Percentiles rank a stretch among this genome's conserved stretches.
Evolutionary conservation across 129 eudicot species (phyloP).

Genomic region (Erigeron canadensis): DNA sequence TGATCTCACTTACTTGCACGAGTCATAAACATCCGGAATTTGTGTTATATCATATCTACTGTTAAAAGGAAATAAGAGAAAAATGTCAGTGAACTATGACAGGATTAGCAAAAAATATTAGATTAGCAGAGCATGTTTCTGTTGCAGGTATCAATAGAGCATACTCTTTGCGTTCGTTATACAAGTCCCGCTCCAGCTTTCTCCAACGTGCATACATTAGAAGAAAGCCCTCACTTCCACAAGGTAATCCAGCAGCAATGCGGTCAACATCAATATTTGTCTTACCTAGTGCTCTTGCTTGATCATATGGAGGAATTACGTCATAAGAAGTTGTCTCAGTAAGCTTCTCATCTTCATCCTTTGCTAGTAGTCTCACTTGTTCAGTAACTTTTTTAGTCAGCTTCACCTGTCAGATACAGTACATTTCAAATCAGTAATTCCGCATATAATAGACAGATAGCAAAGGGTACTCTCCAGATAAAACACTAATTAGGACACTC

Average conservation of each 20-base stretch:
- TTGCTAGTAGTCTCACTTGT: slow-evolving; percentile 82
- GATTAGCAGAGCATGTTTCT: slow-evolving; percentile 13
- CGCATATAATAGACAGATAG: neutral
- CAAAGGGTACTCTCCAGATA: neutral
- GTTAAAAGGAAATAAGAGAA: slow-evolving; percentile 36
- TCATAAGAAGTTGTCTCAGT: slow-evolving; percentile 66
- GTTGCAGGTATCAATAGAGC: slow-evolving; percentile 18
- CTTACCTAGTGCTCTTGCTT: slow-evolving; percentile 99
- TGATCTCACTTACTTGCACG: slow-evolving; percentile 81
- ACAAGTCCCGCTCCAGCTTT: slow-evolving; percentile 86
- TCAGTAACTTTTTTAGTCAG: slow-evolving; percentile 94
- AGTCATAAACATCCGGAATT: slow-evolving; percentile 97
- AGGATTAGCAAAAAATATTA: neutral
- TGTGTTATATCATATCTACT: slow-evolving; percentile 89
- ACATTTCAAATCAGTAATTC: slow-evolving; percentile 12
- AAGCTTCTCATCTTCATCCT: slow-evolving; percentile 86
- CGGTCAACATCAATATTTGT: slow-evolving; percentile 92
- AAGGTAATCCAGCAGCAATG: slow-evolving; percentile 96
- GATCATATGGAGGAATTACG: slow-evolving; percentile 94
- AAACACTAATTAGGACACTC: neutral
- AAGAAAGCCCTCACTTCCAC: slow-evolving; percentile 98
- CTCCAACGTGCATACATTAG: slow-evolving; percentile 99
- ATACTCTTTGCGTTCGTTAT: slow-evolving; percentile 96
- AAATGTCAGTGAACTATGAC: slow-evolving; percentile 22
- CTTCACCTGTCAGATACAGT: slow-evolving; percentile 51